A percentile compares a stretch with the other conserved stretches of the same genome.
Evolutionary conservation across 768 basidiomycete species (phyloP).

Genomic region (Boletus insuetus): DNA sequence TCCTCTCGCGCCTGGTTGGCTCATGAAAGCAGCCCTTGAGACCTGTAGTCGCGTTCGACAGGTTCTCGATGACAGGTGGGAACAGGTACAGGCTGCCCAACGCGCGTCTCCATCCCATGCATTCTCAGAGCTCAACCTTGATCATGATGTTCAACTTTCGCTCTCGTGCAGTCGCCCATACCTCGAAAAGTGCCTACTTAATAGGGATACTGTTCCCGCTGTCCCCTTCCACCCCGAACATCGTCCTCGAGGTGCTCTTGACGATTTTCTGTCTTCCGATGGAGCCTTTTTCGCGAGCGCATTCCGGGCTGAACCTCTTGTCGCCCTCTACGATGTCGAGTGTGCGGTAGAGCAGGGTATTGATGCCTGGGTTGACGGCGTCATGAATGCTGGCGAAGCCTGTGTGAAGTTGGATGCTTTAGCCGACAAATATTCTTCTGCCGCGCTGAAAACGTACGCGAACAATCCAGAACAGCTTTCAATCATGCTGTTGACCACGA

Average conservation of each 20-base stretch:
- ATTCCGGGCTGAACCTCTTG: conserved; percentile 3
- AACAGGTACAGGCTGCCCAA: conserved; percentile 24
- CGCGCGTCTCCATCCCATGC: conserved; percentile 11
- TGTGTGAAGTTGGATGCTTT: conserved; percentile 27
- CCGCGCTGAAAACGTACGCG: conserved; percentile 26
- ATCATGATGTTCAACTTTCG: conserved; percentile 32
- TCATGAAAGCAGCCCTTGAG: conserved; percentile 36
- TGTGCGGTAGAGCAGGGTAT: conserved; percentile 29
- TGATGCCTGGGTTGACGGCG: conserved; percentile 30
- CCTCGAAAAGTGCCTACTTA: conserved; percentile 21
- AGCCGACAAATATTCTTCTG: conserved; percentile 21
- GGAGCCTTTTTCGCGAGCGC: conserved; percentile 7
- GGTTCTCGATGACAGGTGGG: conserved; percentile 36
- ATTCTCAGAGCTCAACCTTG: conserved; percentile 20
- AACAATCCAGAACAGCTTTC: conserved; percentile 35
- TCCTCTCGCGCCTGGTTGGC: conserved; percentile 23
- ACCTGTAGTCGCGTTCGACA: conserved; percentile 39
- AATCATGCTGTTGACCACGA: conserved; percentile 41
- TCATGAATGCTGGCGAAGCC: conserved; percentile 17
- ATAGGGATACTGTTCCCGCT: neutral
- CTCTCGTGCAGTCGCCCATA: conserved; percentile 30
- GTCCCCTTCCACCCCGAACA: neutral
- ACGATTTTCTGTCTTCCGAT: conserved; percentile 10
- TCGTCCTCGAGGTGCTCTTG: conserved; percentile 6
- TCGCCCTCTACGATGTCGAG: conserved; percentile 39